These are phyloP conservation scores for Ophiosphaerella korrae DNA, from an alignment of 2,329 filamentous ascomycete genomes.

Conservation along the genomic window DNA sequence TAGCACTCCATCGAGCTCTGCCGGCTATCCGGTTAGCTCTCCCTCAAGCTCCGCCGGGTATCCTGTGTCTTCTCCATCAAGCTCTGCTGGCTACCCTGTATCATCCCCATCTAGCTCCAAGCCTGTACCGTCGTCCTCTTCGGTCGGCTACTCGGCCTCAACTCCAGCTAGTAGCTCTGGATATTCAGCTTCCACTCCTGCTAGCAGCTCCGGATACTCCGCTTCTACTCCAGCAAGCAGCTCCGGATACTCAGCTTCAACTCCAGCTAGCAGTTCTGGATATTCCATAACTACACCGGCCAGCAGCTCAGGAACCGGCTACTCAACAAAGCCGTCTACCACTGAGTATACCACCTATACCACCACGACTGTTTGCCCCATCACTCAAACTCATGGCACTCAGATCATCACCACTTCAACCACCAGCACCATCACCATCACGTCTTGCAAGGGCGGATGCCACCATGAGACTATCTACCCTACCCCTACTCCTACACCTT, in stretches of 20 bases:
- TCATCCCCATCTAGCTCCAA: conserved; percentile 5
- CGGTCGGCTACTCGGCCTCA: not conserved
- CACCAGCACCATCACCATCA: conserved; percentile 46
- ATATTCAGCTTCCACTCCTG: no score
- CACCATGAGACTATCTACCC: conserved; percentile 19
- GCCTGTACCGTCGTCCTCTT: not conserved
- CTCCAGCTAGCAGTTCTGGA: conserved; percentile 2
- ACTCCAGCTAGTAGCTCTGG: not conserved
- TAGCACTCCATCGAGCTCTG: conserved; percentile 5
- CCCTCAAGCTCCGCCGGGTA: conserved; percentile 3
- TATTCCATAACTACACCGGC: not conserved
- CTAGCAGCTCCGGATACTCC: not conserved
- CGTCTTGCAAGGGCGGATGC: conserved; percentile 47
- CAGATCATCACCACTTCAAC: conserved; percentile 32
- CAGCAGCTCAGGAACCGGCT: conserved; percentile 7
- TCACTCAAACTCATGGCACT: conserved; percentile 23
- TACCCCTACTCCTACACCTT: conserved; percentile 11
- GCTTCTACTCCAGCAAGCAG: not conserved
- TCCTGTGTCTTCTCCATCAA: not conserved
- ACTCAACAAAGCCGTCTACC: conserved; percentile 12
- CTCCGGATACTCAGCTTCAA: conserved; percentile 3
- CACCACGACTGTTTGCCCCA: conserved; percentile 25
- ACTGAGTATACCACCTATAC: conserved; percentile 37
- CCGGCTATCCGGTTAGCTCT: conserved; percentile 8
- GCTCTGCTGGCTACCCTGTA: conserved; percentile 2